Base-by-base conservation (phyloP, 495 filamentous ascomycete genomes). In the Penicillium herquei region DNA sequence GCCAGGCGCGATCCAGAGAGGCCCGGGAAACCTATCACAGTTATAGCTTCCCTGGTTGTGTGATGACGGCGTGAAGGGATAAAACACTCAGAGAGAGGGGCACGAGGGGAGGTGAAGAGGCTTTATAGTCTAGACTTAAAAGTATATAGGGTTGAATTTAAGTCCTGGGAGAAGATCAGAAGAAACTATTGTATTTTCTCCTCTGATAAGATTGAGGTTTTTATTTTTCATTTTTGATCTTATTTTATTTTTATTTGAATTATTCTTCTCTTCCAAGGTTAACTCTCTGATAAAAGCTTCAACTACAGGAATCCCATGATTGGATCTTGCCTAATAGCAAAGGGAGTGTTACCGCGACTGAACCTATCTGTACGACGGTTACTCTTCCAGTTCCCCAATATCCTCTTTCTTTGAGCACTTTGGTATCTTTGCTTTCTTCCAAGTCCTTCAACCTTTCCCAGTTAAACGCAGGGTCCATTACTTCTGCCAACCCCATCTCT, bases 321-420 rank as follows among this genome's bases (percentile, higher is more conserved):
- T 40, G 49, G 18, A 32, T 46, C 26, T 7, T 21, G 13, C 30
- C 26, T 13, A 14, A n/a, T n/a, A n/a, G n/a, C 16, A 7, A 21
- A 30, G n/a, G 3, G 7, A 41, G 17, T 31, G 35, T 32, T 39
- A 51, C 35, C 18, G 6, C 50, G 54, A 48, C 57, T 55, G 47
- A 43, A 13, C 17, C 5, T 48, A 54, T 42, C 34, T 63, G 65
- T 67, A 47, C 62, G 53, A 67, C 65, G 31, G 59, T 63, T 60
- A 47, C 47, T 54, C 42, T 34, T 39, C n/a, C n/a, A n/a, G n/a
- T n/a, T 40, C 17, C 42, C 9, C 35, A 37, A 26, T 51, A 55
- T 53, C 35, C 47, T 37, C 16, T 48, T 50, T 54, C 42, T 39
- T 40, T 50, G 30, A 8, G n/a, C 3, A 33, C 31, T 55, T 50